These are phyloP conservation scores for Capsella bursapastoris DNA, from an alignment of 345 rosid species.

Conservation along the genomic window DNA sequence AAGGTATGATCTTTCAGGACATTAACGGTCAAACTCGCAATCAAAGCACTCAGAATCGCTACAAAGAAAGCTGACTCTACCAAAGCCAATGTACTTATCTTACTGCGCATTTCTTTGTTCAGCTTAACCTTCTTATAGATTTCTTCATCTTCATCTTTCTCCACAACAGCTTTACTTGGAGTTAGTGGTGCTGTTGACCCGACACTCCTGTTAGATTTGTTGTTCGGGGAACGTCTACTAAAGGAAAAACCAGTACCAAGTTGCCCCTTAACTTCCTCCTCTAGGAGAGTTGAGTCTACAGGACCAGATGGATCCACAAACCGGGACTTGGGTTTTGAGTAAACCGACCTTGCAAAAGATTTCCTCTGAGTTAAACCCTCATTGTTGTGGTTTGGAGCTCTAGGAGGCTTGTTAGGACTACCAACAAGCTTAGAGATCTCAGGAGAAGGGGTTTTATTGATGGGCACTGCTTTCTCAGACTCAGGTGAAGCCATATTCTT, in stretches of 20 bases:
- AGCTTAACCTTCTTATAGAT: conserved; percentile 63
- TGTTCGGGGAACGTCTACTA: conserved; percentile 55
- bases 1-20: conserved; percentile 34
- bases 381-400: conserved; percentile 42
- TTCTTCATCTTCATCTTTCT: conserved; percentile 63
- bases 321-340: conserved; percentile 86
- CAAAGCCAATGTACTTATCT: conserved; percentile 49
- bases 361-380: conserved; percentile 53
- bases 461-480: conserved; percentile 45
- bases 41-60: conserved; percentile 47
- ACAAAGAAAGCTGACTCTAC: conserved; percentile 60
- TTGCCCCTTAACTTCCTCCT: conserved; percentile 55
- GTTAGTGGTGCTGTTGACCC: conserved; percentile 43
- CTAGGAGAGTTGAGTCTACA: conserved; percentile 52
- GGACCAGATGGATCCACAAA: conserved; percentile 70
- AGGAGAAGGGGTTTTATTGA: conserved; percentile 51
- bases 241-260: conserved; percentile 44
- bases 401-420: conserved; percentile 71
- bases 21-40: conserved; percentile 62
- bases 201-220: conserved; percentile 45
- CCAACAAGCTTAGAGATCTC: conserved; percentile 54
- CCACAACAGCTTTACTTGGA: conserved; percentile 51
- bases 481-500: conserved; percentile 39
- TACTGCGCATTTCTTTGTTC: conserved; percentile 48
- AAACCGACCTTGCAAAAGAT: conserved; percentile 59